phyloP scores from a whole-genome alignment of 2,329 filamentous ascomycete genomes.

The Penicillium sp. region DNA sequence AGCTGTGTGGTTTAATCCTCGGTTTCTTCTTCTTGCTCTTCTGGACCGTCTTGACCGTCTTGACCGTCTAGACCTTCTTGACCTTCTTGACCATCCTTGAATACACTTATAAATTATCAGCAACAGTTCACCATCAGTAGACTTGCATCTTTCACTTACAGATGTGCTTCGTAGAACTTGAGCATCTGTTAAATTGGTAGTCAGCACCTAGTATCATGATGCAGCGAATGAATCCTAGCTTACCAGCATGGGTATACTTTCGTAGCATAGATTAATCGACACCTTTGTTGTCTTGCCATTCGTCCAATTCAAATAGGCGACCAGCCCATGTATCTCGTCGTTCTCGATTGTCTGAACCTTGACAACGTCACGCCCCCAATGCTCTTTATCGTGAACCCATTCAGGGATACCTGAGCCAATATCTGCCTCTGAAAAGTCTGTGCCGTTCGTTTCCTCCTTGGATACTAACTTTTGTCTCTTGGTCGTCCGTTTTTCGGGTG shows the following conservation, averaged over 20 bases:
- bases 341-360: constrained; percentile 42
- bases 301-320: constrained; percentile 31
- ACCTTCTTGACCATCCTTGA: neutral
- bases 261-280: constrained; percentile 37
- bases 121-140: neutral
- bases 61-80: no score
- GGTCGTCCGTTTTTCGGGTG: constrained; percentile 19
- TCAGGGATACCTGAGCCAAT: constrained; percentile 13
- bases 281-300: constrained; percentile 44
- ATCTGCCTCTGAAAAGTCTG: constrained; percentile 15
- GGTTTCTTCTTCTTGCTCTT: neutral
- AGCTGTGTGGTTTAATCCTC: neutral
- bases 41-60: neutral
- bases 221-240: constrained; percentile 8
- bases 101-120: constrained; percentile 4
- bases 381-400: constrained; percentile 39
- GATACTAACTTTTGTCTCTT: constrained; percentile 26
- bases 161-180: constrained; percentile 46
- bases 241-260: constrained; percentile 41
- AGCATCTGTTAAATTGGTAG: constrained; percentile 37
- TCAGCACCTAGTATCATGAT: neutral
- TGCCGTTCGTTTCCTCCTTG: constrained; percentile 19
- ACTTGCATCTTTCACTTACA: constrained; percentile 32
- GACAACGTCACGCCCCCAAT: constrained; percentile 43
- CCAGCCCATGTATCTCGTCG: constrained; percentile 20